Percentiles rank a stretch among this genome's conserved stretches.
Conservation (phyloP, 352 stramenopile genomes). For the Pythium oligandrum region DNA sequence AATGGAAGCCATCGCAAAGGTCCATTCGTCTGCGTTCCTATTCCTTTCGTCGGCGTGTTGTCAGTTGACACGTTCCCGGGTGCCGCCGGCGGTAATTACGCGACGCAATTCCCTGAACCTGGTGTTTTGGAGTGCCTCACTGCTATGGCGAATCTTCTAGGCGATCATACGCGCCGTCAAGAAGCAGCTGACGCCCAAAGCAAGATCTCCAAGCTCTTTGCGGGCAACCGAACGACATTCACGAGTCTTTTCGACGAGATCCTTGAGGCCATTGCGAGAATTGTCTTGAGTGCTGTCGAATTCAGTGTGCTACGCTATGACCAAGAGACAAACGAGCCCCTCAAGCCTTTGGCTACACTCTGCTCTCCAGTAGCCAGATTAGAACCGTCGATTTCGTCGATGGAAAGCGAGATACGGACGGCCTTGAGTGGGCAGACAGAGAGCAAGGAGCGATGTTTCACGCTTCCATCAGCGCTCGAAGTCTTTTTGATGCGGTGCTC, state of each 20-base stretch:
- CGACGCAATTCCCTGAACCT: conserved; percentile 37
- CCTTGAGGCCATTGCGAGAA: conserved; percentile 28
- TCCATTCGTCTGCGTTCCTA: conserved; percentile 60
- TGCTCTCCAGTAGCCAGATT: too few species aligned
- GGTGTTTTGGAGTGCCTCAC: conserved; percentile 52
- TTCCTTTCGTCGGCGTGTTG: conserved; percentile 65
- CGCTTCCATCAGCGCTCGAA: conserved; percentile 7
- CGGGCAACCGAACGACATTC: conserved; percentile 55
- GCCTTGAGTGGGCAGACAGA: too few species aligned
- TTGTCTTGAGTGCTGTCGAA: conserved; percentile 35
- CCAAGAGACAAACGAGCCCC: neutral
- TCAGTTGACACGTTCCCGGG: conserved; percentile 62
- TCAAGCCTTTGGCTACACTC: too few species aligned
- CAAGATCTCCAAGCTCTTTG: conserved; percentile 35
- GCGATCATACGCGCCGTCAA: conserved; percentile 33
- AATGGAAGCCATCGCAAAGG: conserved; percentile 19
- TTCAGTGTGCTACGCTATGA: conserved; percentile 30
- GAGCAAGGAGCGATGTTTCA: too few species aligned
- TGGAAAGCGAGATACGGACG: too few species aligned
- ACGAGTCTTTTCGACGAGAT: conserved; percentile 28
- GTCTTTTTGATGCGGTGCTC: conserved; percentile 19
- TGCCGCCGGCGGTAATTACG: conserved; percentile 46
- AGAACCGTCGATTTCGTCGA: too few species aligned
- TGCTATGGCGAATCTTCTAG: conserved; percentile 39
- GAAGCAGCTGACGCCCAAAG: conserved; percentile 17